phyloP scores from a whole-genome alignment of 352 stramenopile genomes.

The Globisporangium orthogonon region DNA sequence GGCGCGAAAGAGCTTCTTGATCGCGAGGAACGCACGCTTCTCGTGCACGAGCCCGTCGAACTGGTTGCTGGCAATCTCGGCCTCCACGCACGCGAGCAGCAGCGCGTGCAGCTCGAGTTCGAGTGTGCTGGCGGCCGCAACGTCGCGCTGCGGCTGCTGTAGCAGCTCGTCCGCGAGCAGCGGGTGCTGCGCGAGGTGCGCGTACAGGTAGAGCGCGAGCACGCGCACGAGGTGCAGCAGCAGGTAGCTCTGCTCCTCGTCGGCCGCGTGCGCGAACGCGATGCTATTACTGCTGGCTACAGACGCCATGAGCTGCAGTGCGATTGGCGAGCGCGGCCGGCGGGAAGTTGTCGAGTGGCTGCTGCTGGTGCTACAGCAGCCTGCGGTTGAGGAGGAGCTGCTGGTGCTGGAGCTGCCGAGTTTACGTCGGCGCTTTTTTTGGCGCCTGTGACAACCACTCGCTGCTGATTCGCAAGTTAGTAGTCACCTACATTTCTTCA shows the following conservation, averaged over 20 bases:
- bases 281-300: neutral
- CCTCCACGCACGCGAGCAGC: constrained; percentile 33
- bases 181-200: constrained; percentile 36
- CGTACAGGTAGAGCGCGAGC: constrained; percentile 55
- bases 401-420: neutral
- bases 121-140: constrained; percentile 14
- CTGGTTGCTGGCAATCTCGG: constrained; percentile 48
- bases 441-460: neutral
- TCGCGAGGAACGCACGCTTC: constrained; percentile 35
- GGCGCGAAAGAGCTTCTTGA: constrained; percentile 49
- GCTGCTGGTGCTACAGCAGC: neutral
- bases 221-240: constrained; percentile 60
- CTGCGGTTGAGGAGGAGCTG: neutral
- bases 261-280: neutral
- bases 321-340: neutral
- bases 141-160: constrained; percentile 8
- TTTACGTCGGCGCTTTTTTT: neutral
- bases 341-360: neutral
- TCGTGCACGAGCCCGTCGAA: constrained; percentile 59
- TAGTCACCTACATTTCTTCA: neutral
- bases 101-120: constrained; percentile 31
- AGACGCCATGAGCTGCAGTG: neutral
- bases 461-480: neutral
- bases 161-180: constrained; percentile 32
- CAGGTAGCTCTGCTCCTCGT: constrained; percentile 15